Base-by-base conservation (phyloP, 108 stramenopile genomes). In the Nannochloropsis salina region DNA sequence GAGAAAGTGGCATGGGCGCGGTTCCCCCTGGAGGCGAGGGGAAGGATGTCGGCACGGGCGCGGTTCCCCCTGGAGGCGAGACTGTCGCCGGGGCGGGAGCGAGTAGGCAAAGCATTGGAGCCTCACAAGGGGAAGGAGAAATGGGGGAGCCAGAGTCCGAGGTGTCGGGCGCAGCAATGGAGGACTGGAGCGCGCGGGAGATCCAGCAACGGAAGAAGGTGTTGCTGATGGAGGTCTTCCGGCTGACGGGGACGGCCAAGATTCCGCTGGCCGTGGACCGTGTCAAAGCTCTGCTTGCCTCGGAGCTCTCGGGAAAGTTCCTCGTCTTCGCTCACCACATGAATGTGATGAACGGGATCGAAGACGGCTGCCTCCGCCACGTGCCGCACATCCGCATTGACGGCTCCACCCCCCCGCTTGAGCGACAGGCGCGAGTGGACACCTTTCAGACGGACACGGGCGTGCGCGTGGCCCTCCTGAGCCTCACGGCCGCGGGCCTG, bases 271-370 rank as follows among this genome's bases (percentile, higher is more conserved):
- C 93, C 18, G 84, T 94, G 6, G 94, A 95, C 45, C 94, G 93
- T 81, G 90, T 98, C 42, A 85, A 88, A 9, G 85, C 92, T 12
- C 91, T 95, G 90, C 88, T 97, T 18, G 84, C 91, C 12, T 95
- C 96, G 81, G 92, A 94, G 42, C 91, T 94, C 47, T 93, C 91
- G 80, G 95, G 94, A 5, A 97, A 97, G 83, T 84, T 99, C 5
- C 95, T 97, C 86, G 93, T 99, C 21, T 99, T 99, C 85, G 97
- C 97, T 2, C 98, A 99, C 85, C 98, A 99, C 88, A 90, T 94
- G 43, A 91, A 90, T 44, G 96, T 99, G 1, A 90, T 99, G 42
- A 94, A 97, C 89, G 94, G 89, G 10, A 85, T 99, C 21, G 90
- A 85, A 22, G 86, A 87, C 21, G 86, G 86, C 9, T 85, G 95